phyloP scores from a whole-genome alignment of 257 asterid species.

The Nicotiana tomentosiformis region DNA sequence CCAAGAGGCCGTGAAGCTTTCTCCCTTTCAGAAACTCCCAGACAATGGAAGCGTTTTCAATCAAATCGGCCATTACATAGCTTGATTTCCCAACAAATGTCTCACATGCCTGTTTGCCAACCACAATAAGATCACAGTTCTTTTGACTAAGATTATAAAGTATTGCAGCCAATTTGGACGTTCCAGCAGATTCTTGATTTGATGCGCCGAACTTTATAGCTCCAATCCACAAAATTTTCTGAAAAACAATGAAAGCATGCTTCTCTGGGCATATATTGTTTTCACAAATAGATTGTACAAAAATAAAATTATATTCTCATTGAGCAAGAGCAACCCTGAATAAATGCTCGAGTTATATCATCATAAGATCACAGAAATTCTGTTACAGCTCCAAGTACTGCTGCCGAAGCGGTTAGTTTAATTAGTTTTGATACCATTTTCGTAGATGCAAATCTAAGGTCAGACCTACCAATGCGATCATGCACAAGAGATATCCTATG shows the following conservation, averaged over 20 bases:
- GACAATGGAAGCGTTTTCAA: constrained; percentile 54
- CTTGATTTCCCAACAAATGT: constrained; percentile 28
- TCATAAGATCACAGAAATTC: background rate
- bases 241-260: constrained; percentile 14
- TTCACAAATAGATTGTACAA: background rate
- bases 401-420: background rate
- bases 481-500: background rate
- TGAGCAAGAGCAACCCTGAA: background rate
- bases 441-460: background rate
- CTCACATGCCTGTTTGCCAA: constrained; percentile 53
- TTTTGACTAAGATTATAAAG: constrained; percentile 37
- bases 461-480: background rate
- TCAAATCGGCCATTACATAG: constrained; percentile 26
- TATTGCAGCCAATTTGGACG: constrained; percentile 45
- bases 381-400: background rate
- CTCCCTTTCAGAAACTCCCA: constrained; percentile 92
- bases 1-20: constrained; percentile 89
- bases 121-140: constrained; percentile 46
- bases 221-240: constrained; percentile 86
- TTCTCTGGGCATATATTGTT: background rate
- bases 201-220: constrained; percentile 54
- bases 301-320: background rate
- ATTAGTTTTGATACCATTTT: background rate
- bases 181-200: constrained; percentile 37
- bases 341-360: background rate